Conservation (phyloP, 2,329 filamentous ascomycete genomes). For the Fusarium odoratissimum region DNA sequence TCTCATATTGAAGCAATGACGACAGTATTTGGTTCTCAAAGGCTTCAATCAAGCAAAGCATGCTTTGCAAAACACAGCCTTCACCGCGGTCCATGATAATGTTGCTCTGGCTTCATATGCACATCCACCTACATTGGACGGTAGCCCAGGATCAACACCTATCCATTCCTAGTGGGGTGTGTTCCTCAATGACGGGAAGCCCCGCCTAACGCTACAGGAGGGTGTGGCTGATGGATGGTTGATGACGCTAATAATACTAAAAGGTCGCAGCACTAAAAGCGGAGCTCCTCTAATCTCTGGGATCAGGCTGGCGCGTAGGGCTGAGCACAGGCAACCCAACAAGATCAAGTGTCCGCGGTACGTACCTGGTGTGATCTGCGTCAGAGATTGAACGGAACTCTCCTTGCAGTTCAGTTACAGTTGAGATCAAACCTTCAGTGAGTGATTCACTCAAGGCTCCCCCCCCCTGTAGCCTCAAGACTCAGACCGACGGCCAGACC, state of each 20-base stretch:
- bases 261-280: constrained; percentile 37
- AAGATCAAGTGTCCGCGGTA: constrained; percentile 9
- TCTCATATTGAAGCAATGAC: background rate
- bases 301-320: constrained; percentile 42
- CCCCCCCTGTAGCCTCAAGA: constrained; percentile 26
- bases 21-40: background rate
- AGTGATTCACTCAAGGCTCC: background rate
- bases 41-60: background rate
- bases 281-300: constrained; percentile 25
- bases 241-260: constrained; percentile 44
- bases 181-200: constrained; percentile 41
- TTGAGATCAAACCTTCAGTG: background rate
- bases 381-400: constrained; percentile 22
- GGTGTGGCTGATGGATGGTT: constrained; percentile 44
- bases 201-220: constrained; percentile 32
- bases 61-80: constrained; percentile 28
- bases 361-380: constrained; percentile 10
- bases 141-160: background rate
- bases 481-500: constrained; percentile 32
- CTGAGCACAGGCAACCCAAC: constrained; percentile 42
- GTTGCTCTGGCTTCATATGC: constrained; percentile 4
- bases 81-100: constrained; percentile 34
- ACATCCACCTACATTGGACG: background rate
- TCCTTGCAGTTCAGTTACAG: constrained; percentile 16
- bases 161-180: constrained; percentile 29